A percentile compares a stretch with the other conserved stretches of the same genome.
These are phyloP conservation scores for Malus hybrid DNA, from an alignment of 331 rosid species.

Conservation along the genomic window DNA sequence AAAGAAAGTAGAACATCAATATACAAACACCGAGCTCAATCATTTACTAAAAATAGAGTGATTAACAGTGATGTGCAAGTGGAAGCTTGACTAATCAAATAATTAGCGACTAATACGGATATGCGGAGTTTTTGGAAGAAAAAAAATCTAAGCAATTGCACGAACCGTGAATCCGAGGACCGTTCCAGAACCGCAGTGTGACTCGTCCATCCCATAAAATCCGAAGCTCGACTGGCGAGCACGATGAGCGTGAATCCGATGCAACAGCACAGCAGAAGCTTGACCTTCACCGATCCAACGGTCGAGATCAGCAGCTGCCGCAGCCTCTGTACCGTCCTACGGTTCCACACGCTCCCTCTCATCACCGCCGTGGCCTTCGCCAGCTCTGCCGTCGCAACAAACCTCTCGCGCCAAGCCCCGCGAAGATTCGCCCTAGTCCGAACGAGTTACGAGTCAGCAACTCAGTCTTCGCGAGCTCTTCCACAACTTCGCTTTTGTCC, in stretches of 20 bases:
- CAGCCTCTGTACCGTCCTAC: slow-evolving; percentile 63
- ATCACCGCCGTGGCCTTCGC: slow-evolving; percentile 21
- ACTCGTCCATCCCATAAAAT: slow-evolving; percentile 46
- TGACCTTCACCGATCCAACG: slow-evolving; percentile 67
- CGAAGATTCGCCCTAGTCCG: background rate
- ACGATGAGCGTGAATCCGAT: slow-evolving; percentile 48
- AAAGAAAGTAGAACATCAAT: background rate
- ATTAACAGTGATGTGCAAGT: background rate
- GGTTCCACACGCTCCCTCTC: slow-evolving; percentile 63
- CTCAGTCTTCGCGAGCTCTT: background rate
- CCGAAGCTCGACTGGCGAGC: slow-evolving; percentile 43
- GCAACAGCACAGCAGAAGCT: slow-evolving; percentile 58
- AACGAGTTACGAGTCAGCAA: background rate
- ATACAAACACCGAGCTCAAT: background rate
- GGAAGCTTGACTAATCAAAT: background rate
- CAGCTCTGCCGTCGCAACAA: background rate
- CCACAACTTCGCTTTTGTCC: background rate
- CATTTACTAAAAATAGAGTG: background rate
- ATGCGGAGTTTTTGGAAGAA: background rate
- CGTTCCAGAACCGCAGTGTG: slow-evolving; percentile 17
- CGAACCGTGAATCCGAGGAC: slow-evolving; percentile 55
- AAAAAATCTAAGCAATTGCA: background rate
- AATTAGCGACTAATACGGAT: background rate
- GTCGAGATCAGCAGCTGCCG: slow-evolving; percentile 50
- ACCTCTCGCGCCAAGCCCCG: background rate